Evolutionary conservation across 768 basidiomycete species (phyloP).

Genomic region (Mycena haematopus): DNA sequence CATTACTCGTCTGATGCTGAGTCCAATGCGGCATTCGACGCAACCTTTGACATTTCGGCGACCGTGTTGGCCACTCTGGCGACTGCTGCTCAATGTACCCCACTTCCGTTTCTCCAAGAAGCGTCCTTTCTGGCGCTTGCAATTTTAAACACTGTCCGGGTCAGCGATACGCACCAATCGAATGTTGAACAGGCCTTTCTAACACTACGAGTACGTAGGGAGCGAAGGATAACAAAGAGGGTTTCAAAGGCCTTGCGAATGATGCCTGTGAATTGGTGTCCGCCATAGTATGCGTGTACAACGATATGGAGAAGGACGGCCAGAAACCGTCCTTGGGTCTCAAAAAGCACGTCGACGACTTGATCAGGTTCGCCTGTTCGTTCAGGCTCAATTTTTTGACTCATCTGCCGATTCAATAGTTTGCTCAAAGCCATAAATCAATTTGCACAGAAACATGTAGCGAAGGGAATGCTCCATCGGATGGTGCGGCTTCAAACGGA

Average conservation of each 20-base stretch:
- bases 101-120: conserved; percentile 34
- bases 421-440: conserved; percentile 28
- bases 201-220: conserved; percentile 20
- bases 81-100: conserved; percentile 28
- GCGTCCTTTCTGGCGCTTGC: conserved; percentile 31
- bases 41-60: conserved; percentile 29
- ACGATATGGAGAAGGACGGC: conserved; percentile 29
- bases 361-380: conserved; percentile 26
- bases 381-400: background rate
- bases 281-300: conserved; percentile 29
- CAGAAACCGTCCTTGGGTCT: conserved; percentile 19
- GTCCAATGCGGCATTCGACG: conserved; percentile 5
- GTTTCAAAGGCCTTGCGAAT: conserved; percentile 33
- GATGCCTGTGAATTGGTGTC: conserved; percentile 35
- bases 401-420: conserved; percentile 14
- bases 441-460: conserved; percentile 28
- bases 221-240: conserved; percentile 34
- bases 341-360: conserved; percentile 27
- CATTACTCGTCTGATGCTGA: conserved; percentile 1
- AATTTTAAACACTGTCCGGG: conserved; percentile 32
- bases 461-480: conserved; percentile 22
- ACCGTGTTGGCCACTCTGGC: conserved; percentile 33
- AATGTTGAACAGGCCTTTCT: background rate
- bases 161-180: conserved; percentile 1
- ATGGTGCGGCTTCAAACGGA: conserved; percentile 28